phyloP scores from a whole-genome alignment of 306 rosid genomes.

The Casuarina glauca region DNA sequence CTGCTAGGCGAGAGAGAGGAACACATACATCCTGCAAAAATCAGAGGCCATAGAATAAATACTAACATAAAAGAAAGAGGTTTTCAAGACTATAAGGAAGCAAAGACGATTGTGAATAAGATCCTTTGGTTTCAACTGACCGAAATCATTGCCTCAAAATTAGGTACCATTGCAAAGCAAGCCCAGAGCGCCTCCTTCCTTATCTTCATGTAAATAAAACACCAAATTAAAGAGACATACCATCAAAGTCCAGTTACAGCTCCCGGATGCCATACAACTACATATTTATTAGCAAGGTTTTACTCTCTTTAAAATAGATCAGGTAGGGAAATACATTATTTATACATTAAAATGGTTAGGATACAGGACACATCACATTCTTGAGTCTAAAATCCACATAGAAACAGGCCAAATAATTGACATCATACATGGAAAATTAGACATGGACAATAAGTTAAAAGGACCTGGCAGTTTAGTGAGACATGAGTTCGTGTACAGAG shows the following conservation, averaged over 20 bases:
- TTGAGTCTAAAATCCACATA: background rate
- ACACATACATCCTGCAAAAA: constrained; percentile 85
- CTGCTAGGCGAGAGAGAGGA: constrained; percentile 88
- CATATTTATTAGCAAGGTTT: background rate
- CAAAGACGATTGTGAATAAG: constrained; percentile 8
- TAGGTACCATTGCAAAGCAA: constrained; percentile 83
- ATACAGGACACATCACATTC: background rate
- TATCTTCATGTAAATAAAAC: constrained; percentile 49
- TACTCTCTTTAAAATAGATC: background rate
- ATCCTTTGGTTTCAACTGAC: constrained; percentile 40
- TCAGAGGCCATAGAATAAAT: background rate
- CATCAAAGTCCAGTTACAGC: background rate
- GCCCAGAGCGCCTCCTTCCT: constrained; percentile 98
- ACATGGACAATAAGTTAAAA: background rate
- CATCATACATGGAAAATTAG: background rate
- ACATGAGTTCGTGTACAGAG: background rate
- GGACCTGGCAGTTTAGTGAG: too few species aligned
- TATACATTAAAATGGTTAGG: background rate
- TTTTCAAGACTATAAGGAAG: constrained; percentile 3
- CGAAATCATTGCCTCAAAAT: constrained; percentile 78
- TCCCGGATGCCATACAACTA: background rate
- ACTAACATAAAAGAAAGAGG: background rate
- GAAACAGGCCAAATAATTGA: background rate
- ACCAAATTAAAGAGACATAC: constrained; percentile 23
- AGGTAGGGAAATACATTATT: background rate